Percentiles rank a stretch among this genome's conserved stretches.
phyloP scores from a whole-genome alignment of 306 rosid species.

The Vigna mungo region DNA sequence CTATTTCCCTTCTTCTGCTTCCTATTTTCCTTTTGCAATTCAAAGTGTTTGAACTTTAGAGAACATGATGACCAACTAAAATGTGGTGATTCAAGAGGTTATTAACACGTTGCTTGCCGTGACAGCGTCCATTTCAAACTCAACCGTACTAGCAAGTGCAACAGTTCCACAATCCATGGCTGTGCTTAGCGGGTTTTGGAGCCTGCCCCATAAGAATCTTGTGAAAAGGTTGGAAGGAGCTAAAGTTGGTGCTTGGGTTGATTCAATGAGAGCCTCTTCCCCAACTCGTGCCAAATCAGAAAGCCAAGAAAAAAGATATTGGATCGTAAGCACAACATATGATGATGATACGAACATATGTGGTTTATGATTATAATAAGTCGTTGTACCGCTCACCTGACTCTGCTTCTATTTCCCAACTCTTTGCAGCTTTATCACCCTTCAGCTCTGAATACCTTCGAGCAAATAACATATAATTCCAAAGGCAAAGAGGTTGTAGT shows the following conservation, averaged over 20 bases:
- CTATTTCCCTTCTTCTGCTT: constrained; percentile 3
- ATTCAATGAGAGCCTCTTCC: constrained; percentile 90
- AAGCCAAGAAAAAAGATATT: constrained; percentile 54
- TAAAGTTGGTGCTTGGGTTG: constrained; percentile 71
- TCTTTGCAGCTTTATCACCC: constrained; percentile 68
- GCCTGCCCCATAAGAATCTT: constrained; percentile 55
- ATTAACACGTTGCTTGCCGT: constrained; percentile 53
- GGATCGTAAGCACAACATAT: constrained; percentile 62
- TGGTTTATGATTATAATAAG: background rate
- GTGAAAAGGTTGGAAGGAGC: constrained; percentile 61
- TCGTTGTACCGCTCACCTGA: background rate
- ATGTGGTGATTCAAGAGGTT: constrained; percentile 57
- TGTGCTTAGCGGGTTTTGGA: constrained; percentile 50
- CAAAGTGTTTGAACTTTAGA: constrained; percentile 30
- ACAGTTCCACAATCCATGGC: constrained; percentile 48
- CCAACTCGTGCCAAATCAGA: constrained; percentile 68
- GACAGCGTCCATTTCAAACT: constrained; percentile 48
- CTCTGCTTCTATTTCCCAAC: background rate
- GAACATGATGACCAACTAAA: constrained; percentile 71
- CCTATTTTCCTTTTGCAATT: background rate
- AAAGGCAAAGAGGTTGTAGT: constrained; percentile 76
- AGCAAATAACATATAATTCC: constrained; percentile 57
- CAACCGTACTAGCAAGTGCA: constrained; percentile 43
- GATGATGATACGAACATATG: background rate
- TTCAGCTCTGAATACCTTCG: constrained; percentile 76